These are phyloP conservation scores for Scheffersomyces titani DNA, from an alignment of 1,139 yeast genomes.

Conservation along the genomic window DNA sequence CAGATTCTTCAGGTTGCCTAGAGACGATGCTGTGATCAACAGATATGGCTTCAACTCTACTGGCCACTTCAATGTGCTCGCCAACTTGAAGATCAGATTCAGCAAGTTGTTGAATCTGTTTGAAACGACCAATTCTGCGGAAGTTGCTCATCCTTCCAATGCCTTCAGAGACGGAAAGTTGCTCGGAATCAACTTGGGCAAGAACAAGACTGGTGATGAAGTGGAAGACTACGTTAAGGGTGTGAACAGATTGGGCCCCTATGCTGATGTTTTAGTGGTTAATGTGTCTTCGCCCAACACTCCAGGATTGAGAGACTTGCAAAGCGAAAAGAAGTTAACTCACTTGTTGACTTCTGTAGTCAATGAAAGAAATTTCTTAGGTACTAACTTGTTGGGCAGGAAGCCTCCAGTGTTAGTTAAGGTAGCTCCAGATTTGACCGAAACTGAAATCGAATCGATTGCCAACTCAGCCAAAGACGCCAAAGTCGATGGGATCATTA, in stretches of 20 bases:
- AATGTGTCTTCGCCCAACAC: slow-evolving; percentile 98
- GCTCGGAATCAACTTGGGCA: slow-evolving; percentile 84
- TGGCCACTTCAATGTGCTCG: slow-evolving; percentile 78
- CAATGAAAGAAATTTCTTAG: slow-evolving; percentile 52
- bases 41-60: slow-evolving; percentile 92
- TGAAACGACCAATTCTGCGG: slow-evolving; percentile 18
- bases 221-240: slow-evolving; percentile 84
- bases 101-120: slow-evolving; percentile 32
- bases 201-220: slow-evolving; percentile 90
- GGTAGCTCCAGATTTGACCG: slow-evolving; percentile 90
- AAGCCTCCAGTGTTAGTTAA: slow-evolving; percentile 83
- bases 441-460: slow-evolving; percentile 78
- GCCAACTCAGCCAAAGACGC: slow-evolving; percentile 79
- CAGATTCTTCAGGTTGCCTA: slow-evolving; percentile 80
- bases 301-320: slow-evolving; percentile 89
- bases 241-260: slow-evolving; percentile 74
- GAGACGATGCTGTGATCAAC: slow-evolving; percentile 89
- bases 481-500: slow-evolving; percentile 85
- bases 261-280: slow-evolving; percentile 85
- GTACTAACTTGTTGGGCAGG: slow-evolving; percentile 37
- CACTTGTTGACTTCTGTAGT: slow-evolving; percentile 67
- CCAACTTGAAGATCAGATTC: slow-evolving; percentile 64
- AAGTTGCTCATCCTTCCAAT: slow-evolving; percentile 40
- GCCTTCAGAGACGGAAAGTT: slow-evolving; percentile 67
- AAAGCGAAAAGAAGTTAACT: slow-evolving; percentile 72